phyloP scores from a whole-genome alignment of 108 stramenopile species.

The Cyclotella baltica region DNA sequence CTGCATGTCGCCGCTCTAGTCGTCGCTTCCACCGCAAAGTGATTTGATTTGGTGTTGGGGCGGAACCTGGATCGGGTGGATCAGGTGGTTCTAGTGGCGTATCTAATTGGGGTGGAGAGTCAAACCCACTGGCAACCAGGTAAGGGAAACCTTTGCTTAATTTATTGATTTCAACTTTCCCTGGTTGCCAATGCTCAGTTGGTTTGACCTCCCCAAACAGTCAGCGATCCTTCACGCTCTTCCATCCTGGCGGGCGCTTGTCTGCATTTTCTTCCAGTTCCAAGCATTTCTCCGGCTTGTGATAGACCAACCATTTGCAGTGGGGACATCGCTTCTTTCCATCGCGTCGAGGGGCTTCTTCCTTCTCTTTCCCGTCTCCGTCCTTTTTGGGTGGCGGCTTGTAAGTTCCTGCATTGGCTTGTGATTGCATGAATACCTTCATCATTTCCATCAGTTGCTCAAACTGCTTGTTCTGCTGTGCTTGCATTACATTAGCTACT shows the following conservation, averaged over 20 bases:
- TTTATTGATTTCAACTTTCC: slow-evolving; percentile 4
- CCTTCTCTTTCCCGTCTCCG: no score
- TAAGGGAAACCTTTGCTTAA: slow-evolving; percentile 5
- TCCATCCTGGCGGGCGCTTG: slow-evolving; percentile 3
- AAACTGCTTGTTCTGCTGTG: background rate
- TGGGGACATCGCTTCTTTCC: slow-evolving; percentile 10
- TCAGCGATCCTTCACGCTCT: slow-evolving; percentile 3
- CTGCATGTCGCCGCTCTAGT: background rate
- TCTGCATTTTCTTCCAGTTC: slow-evolving; percentile 15
- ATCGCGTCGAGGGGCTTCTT: background rate
- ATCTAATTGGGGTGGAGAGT: background rate
- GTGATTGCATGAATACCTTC: background rate
- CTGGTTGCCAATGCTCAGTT: background rate
- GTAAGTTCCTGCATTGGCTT: no score
- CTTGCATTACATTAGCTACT: no score
- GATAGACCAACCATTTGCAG: slow-evolving; percentile 8
- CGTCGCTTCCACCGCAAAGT: background rate
- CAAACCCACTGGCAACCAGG: slow-evolving; percentile 4
- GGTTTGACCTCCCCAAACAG: background rate
- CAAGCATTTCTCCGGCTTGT: slow-evolving; percentile 12
- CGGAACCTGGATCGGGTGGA: background rate
- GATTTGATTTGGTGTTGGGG: background rate
- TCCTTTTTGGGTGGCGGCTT: no score
- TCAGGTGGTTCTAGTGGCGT: background rate
- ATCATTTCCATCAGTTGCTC: background rate